A percentile compares a stretch with the other conserved stretches of the same genome.
Evolutionary conservation across 2,329 filamentous ascomycete species (phyloP).

Genomic region (Chrysosporium queenslandicum): DNA sequence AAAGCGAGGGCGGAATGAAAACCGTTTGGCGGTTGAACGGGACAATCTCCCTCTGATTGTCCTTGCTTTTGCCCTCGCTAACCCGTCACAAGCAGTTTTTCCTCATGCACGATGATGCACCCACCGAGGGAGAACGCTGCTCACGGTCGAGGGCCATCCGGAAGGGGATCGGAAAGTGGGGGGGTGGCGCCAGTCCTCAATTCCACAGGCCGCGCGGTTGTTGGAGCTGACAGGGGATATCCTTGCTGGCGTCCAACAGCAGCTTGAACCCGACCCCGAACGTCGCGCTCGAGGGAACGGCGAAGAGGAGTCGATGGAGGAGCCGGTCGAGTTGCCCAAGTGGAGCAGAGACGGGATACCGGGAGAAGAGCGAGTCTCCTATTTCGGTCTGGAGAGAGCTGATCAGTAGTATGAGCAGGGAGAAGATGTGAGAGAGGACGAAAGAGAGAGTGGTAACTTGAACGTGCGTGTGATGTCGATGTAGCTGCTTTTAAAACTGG

Average conservation of each 20-base stretch:
- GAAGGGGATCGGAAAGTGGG: constrained; percentile 9
- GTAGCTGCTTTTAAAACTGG: constrained; percentile 1
- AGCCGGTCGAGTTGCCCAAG: neutral
- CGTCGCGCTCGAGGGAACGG: neutral
- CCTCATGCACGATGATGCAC: constrained; percentile 10
- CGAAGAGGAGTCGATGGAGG: neutral
- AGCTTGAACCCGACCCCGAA: neutral
- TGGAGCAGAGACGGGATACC: constrained; percentile 1
- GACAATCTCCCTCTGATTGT: neutral
- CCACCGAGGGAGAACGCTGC: constrained; percentile 9
- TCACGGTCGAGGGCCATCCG: too few species aligned
- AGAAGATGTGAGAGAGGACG: neutral
- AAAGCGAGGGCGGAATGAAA: neutral
- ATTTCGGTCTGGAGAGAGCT: too few species aligned
- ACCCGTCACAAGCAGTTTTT: neutral
- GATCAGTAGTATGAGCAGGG: neutral
- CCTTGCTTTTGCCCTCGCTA: neutral
- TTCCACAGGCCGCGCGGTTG: constrained; percentile 4
- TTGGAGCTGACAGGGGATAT: neutral
- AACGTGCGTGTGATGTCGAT: constrained; percentile 3
- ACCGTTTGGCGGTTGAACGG: neutral
- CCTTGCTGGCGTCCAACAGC: neutral
- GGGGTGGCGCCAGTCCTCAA: constrained; percentile 4
- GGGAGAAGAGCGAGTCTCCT: too few species aligned
- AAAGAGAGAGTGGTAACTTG: too few species aligned